A percentile compares a stretch with the other conserved stretches of the same genome.
These are phyloP conservation scores for Malassezia pachydermatis DNA, from an alignment of 1,284 basidiomycete species.

Conservation along the genomic window DNA sequence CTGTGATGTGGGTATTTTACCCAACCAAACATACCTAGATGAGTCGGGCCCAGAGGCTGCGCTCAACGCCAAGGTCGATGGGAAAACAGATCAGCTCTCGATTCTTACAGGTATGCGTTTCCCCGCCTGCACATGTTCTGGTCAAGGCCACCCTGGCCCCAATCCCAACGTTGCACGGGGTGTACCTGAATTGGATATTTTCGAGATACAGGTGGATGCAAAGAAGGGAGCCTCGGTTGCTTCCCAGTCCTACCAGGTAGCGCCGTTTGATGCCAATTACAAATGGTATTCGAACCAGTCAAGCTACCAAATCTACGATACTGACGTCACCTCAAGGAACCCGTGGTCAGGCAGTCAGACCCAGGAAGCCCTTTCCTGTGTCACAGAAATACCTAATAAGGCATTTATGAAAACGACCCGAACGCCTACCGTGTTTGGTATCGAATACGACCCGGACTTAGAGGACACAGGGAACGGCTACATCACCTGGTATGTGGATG, in stretches of 20 bases:
- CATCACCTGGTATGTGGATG: conserved; percentile 43
- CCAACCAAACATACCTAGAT: conserved; percentile 33
- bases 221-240: conserved; percentile 29
- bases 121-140: conserved; percentile 36
- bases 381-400: conserved; percentile 31
- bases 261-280: conserved; percentile 43
- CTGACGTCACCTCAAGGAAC: conserved; percentile 31
- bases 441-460: conserved; percentile 45
- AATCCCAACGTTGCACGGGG: conserved; percentile 37
- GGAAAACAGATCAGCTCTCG: conserved; percentile 37
- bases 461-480: conserved; percentile 31
- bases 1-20: conserved; percentile 44
- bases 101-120: conserved; percentile 41
- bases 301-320: conserved; percentile 27
- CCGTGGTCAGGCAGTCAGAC: conserved; percentile 38
- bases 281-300: conserved; percentile 27
- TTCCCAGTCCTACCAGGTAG: conserved; percentile 46
- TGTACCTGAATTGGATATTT: conserved; percentile 46
- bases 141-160: conserved; percentile 41
- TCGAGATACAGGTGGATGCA: conserved; percentile 53
- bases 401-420: conserved; percentile 26
- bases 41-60: conserved; percentile 29
- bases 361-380: conserved; percentile 46
- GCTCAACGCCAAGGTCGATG: conserved; percentile 15
- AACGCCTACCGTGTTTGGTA: conserved; percentile 31